Evolutionary conservation across 176 grass and related monocot genomes (phyloP).

Genomic region (Triticum dicoccoides): DNA sequence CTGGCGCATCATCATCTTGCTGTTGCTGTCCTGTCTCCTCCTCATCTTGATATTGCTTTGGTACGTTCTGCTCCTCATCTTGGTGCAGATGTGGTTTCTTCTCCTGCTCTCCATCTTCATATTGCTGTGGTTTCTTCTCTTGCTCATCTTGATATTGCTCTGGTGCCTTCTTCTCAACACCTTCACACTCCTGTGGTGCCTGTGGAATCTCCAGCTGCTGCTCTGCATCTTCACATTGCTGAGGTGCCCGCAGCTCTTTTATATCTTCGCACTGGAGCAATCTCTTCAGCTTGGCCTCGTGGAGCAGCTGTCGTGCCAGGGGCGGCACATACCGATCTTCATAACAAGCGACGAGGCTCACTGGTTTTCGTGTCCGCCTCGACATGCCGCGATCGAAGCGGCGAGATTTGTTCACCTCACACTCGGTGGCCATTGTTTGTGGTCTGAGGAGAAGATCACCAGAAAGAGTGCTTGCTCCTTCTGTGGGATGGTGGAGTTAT

Average conservation of each 20-base stretch:
- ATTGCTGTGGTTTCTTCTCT: background rate
- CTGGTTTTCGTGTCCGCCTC: constrained; percentile 64
- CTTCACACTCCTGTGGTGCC: constrained; percentile 21
- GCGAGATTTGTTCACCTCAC: constrained; percentile 49
- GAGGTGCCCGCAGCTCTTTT: constrained; percentile 18
- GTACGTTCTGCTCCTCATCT: constrained; percentile 16
- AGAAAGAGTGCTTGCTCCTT: constrained; percentile 35
- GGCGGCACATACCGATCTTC: constrained; percentile 33
- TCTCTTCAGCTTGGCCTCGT: constrained; percentile 33
- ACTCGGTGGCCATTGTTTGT: constrained; percentile 62
- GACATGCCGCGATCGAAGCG: constrained; percentile 84
- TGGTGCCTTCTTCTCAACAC: constrained; percentile 4
- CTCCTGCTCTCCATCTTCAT: constrained; percentile 28
- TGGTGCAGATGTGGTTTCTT: background rate
- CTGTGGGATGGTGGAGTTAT: constrained; percentile 40
- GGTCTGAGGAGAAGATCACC: constrained; percentile 27
- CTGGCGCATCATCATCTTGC: constrained; percentile 2
- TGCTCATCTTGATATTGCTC: constrained; percentile 23
- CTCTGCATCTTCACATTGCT: constrained; percentile 19
- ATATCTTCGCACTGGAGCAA: constrained; percentile 31
- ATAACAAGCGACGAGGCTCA: constrained; percentile 25
- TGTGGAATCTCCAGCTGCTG: constrained; percentile 18
- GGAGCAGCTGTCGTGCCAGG: constrained; percentile 6
- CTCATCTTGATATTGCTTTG: background rate
- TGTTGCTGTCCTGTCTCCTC: constrained; percentile 8